Base-by-base conservation (phyloP, 2,329 filamentous ascomycete genomes). In the Venturia pyrina region DNA sequence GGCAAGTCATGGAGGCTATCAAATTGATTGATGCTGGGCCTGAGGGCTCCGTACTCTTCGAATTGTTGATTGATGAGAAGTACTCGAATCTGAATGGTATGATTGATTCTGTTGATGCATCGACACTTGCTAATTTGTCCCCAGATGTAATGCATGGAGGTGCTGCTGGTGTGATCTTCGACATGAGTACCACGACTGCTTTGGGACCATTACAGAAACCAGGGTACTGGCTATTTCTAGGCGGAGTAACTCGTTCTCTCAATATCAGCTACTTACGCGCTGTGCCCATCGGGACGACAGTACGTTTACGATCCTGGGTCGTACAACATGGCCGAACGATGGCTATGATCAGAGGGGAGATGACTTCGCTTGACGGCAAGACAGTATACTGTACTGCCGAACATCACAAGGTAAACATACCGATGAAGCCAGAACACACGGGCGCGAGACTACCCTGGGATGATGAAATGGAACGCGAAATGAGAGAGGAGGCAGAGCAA, bases 191-290 rank as follows among this genome's bases (percentile, higher is more conserved):
- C 5, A 82, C 80, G 0, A 76, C 76, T 15, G 80, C 81, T 0
- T 72, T 84, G 21, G 81, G 80, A 50, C 80, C 81, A 1, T 63
- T 83, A 15, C 75, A 80, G 5, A 75, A 73, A 44, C 78, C 79
- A 0, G 80, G 78, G 2, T 82, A 77, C 69, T 84, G 81, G 81
- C 78, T 82, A 74, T 79, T 83, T 68, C 73, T 83, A 64, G 81
- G 79, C 1, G 81, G 81, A 5, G 80, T 83, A 0, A 81, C 81
- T 4, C 74, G 82, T 6, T 76, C 77, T 0, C 72, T 83, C 41
- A 81, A 81, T 67, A 77, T 83, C n/a, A 81, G 78, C 40, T 84
- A 82, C 68, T 72, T 84, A 0, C 78, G 77, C 69, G 79, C 79
- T 2, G 76, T 83, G 3, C 81, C 81, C 0, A 74, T 80, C 21